Evolutionary conservation across 805 yeast species (phyloP), one percentile per base, ranked within the genome.

Genomic region (Kuraishia molischiana): DNA sequence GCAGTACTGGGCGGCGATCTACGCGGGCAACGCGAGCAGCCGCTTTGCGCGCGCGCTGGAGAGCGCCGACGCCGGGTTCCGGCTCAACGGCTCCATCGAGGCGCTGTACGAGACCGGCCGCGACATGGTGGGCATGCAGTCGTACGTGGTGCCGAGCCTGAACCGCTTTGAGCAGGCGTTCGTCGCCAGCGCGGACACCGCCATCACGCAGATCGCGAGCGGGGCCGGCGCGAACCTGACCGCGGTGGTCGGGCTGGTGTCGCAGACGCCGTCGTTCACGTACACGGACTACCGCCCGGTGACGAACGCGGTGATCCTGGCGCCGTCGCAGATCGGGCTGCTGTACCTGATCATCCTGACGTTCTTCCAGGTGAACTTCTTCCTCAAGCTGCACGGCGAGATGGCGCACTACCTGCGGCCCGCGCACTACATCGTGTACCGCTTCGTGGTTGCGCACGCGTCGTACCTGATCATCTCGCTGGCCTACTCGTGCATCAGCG

Each of bases 311-410:
- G 75, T 72, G 4, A 51, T 77, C 11, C 46, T 68, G 32, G 87
- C 87, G 1, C 86, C 89, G 4, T 55, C 76, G 4, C 90, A 82
- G 53, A 79, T 83, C 42, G 92, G 92, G 37, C 66, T 81, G 44
- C 79, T 84, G 53, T 83, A 76, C 52, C 62, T 81, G 52, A 69
- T 84, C 48, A 76, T 84, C 52, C 54, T 82, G 40, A 75, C 90
- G 3, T 81, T 85, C 52, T 80, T 85, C 68, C 79, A 77, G 46
- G 69, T 80, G 47, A 70, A 66, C 55, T 70, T 82, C 62, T 78
- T 77, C 50, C 58, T 58, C 10, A 71, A 69, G 18, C 47, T 79
- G 14, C 81, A 83, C 51, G 61, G 58, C 38, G 52, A 58, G 6
- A 64, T 79, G 33, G 70, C 76, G 0, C 61, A 59, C 39, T 58